Base-by-base conservation (phyloP, 2,329 filamentous ascomycete species). In the Colletotrichum scovillei region DNA sequence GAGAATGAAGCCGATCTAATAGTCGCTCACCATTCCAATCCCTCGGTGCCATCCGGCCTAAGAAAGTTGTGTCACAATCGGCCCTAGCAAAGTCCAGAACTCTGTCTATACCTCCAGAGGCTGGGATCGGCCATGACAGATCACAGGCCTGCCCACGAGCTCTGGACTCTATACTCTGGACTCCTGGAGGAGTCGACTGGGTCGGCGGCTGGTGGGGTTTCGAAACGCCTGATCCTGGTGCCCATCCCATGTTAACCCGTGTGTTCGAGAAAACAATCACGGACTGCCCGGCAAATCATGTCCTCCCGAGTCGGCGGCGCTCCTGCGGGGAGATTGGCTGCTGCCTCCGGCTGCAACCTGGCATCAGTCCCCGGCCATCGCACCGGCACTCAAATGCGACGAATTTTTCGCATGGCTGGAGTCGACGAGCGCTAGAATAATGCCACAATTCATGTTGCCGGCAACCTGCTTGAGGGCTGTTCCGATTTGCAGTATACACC, bases 241-340 rank as follows among this genome's bases (percentile, higher is more conserved):
- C 46, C 22, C 63, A 70, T 67, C 68, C 68, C 68, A 22, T 70
- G 68, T 42, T 55, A 24, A 38, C 63, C 65, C 64, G 55, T 49
- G 57, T 63, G 56, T 30, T 56, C 19, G 32, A 35, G 28, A 16
- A 68, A 62, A 49, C 42, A 59, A 42, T 19, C 63, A 56, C 42
- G 56, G 67, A 14, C 22, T 22, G 32, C 59, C 68, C 63, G 32
- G 67, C 67, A 30, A 66, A 70, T 70, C 53, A 70, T 53, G 62
- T 42, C 19, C 14, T 38, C 22, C 38, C 49, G n/a, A 57, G 58
- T 26, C 12, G 16, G 22, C 49, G 28, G 30, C 56, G 19, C 56
- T 46, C 22, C 35, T 53, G 14, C 65, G 42, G 56, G 64, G 49
- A 62, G 38, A 55, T 74, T 53, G 59, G 65, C 63, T 63, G 60